Evolutionary conservation across 306 rosid genomes (phyloP), one percentile per base, ranked within the genome.

Genomic region (cucumber (Cucumis sativus)): DNA sequence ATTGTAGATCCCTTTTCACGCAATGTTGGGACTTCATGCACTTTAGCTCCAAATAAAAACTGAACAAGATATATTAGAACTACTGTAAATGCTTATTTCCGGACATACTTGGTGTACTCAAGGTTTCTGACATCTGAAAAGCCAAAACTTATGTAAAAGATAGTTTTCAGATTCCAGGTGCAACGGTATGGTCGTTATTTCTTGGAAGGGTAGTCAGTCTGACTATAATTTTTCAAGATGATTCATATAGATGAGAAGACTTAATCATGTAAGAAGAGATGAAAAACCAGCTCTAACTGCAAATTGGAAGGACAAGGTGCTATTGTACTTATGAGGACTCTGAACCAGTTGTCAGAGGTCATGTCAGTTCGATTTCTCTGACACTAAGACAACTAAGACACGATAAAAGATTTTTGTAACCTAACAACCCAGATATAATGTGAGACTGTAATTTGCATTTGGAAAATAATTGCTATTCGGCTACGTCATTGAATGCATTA

Each of bases 21-120:
- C 83, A 86, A 73, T 40, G 23, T 74, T 10, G 88, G 83, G 72
- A 90, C 95, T 82, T 90, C 95, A 23, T 85, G 77, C 79, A 78
- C 84, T 82, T 88, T 90, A 11, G 92, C 85, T 21, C 95, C 95
- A 84, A 90, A 90, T 80, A 90, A 76, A 86, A 90, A 90, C 95
- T 90, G 88, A 75, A 80, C 69, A 28, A 35, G 12, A 63, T 18
- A 61, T 11, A 30, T 35, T 72, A n/a, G 54, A 33, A 68, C 55
- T 8, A 47, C 16, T 20, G 25, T 56, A 49, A 61, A 61, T 43
- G 8, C 43, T 59, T 18, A 49, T 23, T 70, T 47, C 59, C 40
- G 7, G 58, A 47, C 20, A 25, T 49, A 72, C 76, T 51, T 25
- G 33, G 18, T 25, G 61, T 10, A 49, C 41, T 71, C 35, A 49